phyloP scores from a whole-genome alignment of 495 filamentous ascomycete species.

The Tetracladium setigerum region DNA sequence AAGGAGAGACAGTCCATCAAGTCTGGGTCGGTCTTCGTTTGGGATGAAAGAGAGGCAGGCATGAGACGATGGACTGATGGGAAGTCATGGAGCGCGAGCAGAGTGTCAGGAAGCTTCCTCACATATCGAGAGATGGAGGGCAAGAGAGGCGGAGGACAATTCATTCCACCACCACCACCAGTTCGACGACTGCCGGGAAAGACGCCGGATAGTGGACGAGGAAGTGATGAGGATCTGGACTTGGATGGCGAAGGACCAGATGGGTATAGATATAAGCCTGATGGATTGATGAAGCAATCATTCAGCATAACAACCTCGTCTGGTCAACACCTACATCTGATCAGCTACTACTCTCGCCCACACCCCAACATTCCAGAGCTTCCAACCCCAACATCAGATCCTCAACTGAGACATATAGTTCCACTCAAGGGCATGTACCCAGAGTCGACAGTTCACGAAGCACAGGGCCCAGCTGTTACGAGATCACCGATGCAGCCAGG shows the following conservation, averaged over 20 bases:
- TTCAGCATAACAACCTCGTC: slow-evolving; percentile 94
- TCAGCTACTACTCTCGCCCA: slow-evolving; percentile 88
- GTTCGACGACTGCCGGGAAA: slow-evolving; percentile 50
- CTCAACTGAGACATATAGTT: slow-evolving; percentile 70
- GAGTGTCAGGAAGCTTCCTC: slow-evolving; percentile 94
- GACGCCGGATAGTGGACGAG: slow-evolving; percentile 70
- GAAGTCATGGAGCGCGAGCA: slow-evolving; percentile 97
- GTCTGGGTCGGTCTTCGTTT: slow-evolving; percentile 95
- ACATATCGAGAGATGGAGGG: slow-evolving; percentile 99
- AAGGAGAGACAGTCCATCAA: slow-evolving; percentile 93
- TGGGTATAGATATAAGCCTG: slow-evolving; percentile 94
- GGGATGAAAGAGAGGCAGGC: slow-evolving; percentile 96
- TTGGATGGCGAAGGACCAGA: slow-evolving; percentile 83
- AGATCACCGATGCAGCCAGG: slow-evolving; percentile 39
- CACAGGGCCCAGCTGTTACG: slow-evolving; percentile 37
- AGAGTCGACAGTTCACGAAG: slow-evolving; percentile 89
- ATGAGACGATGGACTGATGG: slow-evolving; percentile 99
- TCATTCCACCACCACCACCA: slow-evolving; percentile 44
- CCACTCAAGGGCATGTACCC: slow-evolving; percentile 92
- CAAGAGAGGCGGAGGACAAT: slow-evolving; percentile 67
- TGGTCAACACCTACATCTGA: slow-evolving; percentile 89
- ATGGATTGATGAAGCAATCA: slow-evolving; percentile 97
- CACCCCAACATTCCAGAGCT: slow-evolving; percentile 58
- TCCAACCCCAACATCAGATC: slow-evolving; percentile 72
- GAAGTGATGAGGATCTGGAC: slow-evolving; percentile 71